Evolutionary conservation across 2,329 filamentous ascomycete species (phyloP).

Genomic region (Tolypocladium sp.): DNA sequence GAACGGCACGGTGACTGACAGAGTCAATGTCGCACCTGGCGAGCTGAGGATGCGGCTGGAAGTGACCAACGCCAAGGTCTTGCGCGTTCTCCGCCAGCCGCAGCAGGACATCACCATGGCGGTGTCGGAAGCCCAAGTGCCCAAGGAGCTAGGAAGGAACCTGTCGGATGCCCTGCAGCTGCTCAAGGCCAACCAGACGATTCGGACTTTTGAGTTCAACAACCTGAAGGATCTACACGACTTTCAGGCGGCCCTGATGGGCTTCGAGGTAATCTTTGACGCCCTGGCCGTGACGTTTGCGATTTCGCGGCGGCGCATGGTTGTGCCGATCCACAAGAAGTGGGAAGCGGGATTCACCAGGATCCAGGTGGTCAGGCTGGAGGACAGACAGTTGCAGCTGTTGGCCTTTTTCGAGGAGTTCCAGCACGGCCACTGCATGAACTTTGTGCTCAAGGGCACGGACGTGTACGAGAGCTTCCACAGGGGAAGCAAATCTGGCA

Average conservation of each 20-base stretch:
- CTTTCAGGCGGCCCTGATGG: conserved; percentile 73
- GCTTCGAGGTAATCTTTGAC: conserved; percentile 68
- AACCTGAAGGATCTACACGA: conserved; percentile 60
- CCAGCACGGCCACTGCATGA: conserved; percentile 79
- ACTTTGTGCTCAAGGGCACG: conserved; percentile 75
- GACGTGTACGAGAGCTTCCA: conserved; percentile 69
- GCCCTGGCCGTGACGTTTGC: conserved; percentile 64
- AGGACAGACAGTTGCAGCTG: conserved; percentile 67
- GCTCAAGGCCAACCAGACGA: conserved; percentile 48
- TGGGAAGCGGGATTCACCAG: conserved; percentile 79
- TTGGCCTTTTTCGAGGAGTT: conserved; percentile 86
- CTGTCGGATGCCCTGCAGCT: conserved; percentile 55
- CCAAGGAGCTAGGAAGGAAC: conserved; percentile 52
- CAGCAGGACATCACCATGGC: conserved; percentile 73
- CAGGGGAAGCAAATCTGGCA: conserved; percentile 55
- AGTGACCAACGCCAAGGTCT: conserved; percentile 48
- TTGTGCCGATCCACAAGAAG: conserved; percentile 89
- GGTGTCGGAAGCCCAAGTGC: conserved; percentile 57
- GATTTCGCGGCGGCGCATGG: conserved; percentile 77
- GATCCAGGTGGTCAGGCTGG: conserved; percentile 64
- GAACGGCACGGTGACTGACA: conserved; percentile 71
- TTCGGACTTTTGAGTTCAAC: conserved; percentile 64
- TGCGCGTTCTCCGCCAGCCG: conserved; percentile 61
- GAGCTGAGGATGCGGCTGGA: conserved; percentile 61
- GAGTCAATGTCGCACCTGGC: conserved; percentile 72